A percentile compares a stretch with the other conserved stretches of the same genome.
These are phyloP conservation scores for Aspergillus cristatus DNA, from an alignment of 495 filamentous ascomycete genomes.

Conservation along the genomic window DNA sequence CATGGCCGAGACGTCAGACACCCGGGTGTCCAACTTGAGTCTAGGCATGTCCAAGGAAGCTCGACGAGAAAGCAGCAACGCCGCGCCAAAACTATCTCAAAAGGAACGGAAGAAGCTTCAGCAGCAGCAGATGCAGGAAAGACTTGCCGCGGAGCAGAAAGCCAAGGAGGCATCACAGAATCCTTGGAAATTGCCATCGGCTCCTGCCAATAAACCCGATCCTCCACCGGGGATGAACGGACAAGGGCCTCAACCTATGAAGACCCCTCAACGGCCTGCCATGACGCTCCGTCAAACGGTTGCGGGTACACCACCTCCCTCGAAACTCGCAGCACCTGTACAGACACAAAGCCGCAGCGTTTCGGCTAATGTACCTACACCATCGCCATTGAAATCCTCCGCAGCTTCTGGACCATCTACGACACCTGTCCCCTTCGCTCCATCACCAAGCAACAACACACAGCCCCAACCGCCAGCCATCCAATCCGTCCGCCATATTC, in stretches of 20 bases:
- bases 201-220: constrained; percentile 9
- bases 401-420: constrained; percentile 14
- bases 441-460: constrained; percentile 13
- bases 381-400: no score
- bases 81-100: constrained; percentile 61
- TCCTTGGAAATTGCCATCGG: constrained; percentile 59
- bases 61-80: constrained; percentile 28
- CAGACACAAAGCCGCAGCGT: constrained; percentile 19
- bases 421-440: no score
- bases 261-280: constrained; percentile 33
- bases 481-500: constrained; percentile 41
- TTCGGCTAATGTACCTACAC: constrained; percentile 13
- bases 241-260: constrained; percentile 16
- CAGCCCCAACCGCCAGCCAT: constrained; percentile 26
- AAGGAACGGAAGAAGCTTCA: constrained; percentile 82
- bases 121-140: constrained; percentile 55
- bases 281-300: constrained; percentile 58
- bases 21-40: constrained; percentile 59
- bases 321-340: constrained; percentile 19
- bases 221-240: constrained; percentile 15
- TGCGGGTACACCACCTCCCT: constrained; percentile 37
- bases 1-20: constrained; percentile 63
- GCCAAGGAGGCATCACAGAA: constrained; percentile 41
- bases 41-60: constrained; percentile 43
- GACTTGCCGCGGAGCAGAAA: constrained; percentile 36